phyloP scores from a whole-genome alignment of 352 stramenopile species.

The Albugo laibachii region DNA sequence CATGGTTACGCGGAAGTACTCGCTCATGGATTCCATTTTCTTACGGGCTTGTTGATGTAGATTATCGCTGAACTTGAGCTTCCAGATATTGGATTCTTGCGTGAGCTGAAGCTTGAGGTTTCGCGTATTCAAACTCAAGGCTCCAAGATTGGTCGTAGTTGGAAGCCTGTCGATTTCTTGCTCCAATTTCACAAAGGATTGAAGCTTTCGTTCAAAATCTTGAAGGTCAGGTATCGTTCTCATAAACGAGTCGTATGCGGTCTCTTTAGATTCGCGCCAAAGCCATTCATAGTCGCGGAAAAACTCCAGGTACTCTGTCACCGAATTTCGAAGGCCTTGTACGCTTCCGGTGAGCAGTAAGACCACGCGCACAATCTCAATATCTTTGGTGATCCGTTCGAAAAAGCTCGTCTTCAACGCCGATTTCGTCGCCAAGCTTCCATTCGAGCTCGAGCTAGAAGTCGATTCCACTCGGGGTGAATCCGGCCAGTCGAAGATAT shows the following conservation, averaged over 20 bases:
- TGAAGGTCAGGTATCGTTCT: conserved; percentile 88
- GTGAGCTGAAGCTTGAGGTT: conserved; percentile 94
- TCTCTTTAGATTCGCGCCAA: conserved; percentile 95
- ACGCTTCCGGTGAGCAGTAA: conserved; percentile 94
- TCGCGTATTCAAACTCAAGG: conserved; percentile 90
- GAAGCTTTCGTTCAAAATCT: conserved; percentile 93
- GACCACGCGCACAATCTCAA: conserved; percentile 95
- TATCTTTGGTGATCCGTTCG: conserved; percentile 95
- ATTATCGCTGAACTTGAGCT: conserved; percentile 94
- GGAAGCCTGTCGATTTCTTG: conserved; percentile 80
- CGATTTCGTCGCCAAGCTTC: conserved; percentile 7
- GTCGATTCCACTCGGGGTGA: conserved; percentile 19
- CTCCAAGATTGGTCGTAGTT: conserved; percentile 91
- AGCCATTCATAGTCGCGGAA: conserved; percentile 95
- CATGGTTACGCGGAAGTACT: conserved; percentile 91
- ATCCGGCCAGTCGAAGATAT: conserved; percentile 88
- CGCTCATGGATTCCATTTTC: conserved; percentile 88
- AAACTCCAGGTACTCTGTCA: conserved; percentile 91
- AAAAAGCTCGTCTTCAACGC: conserved; percentile 85
- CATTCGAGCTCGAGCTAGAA: conserved; percentile 9
- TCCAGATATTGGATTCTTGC: conserved; percentile 93
- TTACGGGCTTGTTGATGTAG: conserved; percentile 85
- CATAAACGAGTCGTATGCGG: conserved; percentile 87
- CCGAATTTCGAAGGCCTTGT: conserved; percentile 93
- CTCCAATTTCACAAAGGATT: conserved; percentile 90